Conservation (phyloP, 192 early-diverging fungal genomes). For the Spizellomyces sp. region DNA sequence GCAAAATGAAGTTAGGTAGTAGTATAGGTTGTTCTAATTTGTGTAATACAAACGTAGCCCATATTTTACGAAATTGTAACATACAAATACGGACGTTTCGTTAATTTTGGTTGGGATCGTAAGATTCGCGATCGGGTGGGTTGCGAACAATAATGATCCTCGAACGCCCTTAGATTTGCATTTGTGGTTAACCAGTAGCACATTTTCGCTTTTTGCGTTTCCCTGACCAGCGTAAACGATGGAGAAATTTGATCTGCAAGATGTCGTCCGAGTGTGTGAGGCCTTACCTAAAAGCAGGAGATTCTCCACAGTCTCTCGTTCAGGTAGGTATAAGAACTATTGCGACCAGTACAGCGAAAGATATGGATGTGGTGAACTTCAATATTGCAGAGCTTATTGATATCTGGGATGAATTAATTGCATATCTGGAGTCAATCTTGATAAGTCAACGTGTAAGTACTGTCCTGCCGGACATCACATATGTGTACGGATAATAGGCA, state of each 20-base stretch:
- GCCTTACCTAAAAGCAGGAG: constrained; percentile 42
- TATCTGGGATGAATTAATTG: constrained; percentile 41
- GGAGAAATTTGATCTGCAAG: constrained; percentile 42
- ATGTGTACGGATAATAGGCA: not conserved
- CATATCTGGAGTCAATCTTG: constrained; percentile 32
- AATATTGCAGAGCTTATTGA: constrained; percentile 34
- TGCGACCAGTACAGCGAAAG: too few species aligned
- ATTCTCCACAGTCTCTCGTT: constrained; percentile 41
- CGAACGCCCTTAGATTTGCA: too few species aligned
- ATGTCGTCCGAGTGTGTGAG: constrained; percentile 41
- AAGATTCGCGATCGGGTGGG: too few species aligned
- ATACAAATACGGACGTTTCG: too few species aligned
- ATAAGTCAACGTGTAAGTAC: constrained; percentile 33
- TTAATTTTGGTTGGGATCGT: too few species aligned
- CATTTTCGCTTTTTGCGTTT: too few species aligned
- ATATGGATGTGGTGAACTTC: not conserved
- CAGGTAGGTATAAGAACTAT: constrained; percentile 22
- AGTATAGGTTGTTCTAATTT: too few species aligned
- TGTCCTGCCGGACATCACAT: not conserved
- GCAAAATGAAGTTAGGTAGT: too few species aligned
- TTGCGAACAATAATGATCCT: too few species aligned
- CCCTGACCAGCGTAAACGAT: constrained; percentile 3
- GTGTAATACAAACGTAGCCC: too few species aligned
- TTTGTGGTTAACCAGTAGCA: too few species aligned
- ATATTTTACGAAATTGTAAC: too few species aligned